Evolutionary conservation across 805 yeast species (phyloP), one percentile per base, ranked within the genome.

Genomic region (Zygotorulaspora danielsina): DNA sequence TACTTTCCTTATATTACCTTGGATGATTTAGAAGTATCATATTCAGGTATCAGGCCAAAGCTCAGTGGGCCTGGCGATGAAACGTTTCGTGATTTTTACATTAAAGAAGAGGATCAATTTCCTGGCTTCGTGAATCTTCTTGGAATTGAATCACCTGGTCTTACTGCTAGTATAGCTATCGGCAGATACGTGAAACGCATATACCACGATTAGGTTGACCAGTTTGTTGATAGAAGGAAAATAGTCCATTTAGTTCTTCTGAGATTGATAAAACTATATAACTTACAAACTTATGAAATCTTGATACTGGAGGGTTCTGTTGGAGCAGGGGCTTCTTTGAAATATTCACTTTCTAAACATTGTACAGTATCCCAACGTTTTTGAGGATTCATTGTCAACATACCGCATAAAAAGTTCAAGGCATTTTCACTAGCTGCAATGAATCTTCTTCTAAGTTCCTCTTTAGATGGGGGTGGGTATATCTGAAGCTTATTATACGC

Each of bases 391-490:
- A 88, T 66, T 26, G 71, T 73, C 5, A 90, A 72, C 82, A 89
- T 71, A 1, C 76, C 75, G 41, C 75, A 71, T 76, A 89, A 72
- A 41, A 88, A 64, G 47, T 84, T 87, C 34, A 89, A 64, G 0
- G 96, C 96, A 35, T 71, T 69, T 39, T 85, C 95, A 6, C 90
- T 83, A 2, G 97, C 96, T 0, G 97, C 97, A 29, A 86, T 78
- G 59, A 89, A 89, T 47, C 96, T 65, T 48, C 78, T 81, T 53
- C 94, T 72, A 42, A 88, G 66, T 61, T 89, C 97, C 40, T 73
- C 78, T 46, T 85, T 69, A 0, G 88, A 73, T 0, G 97, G 97
- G 11, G 80, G 79, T 3, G 97, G 96, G 56, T 84, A 89, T 19
- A 79, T 75, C 30, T 77, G 76, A 46, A 84, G 65, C 25, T 85